phyloP scores from a whole-genome alignment of 805 yeast genomes.

The Cyberlindnera petersonii region DNA sequence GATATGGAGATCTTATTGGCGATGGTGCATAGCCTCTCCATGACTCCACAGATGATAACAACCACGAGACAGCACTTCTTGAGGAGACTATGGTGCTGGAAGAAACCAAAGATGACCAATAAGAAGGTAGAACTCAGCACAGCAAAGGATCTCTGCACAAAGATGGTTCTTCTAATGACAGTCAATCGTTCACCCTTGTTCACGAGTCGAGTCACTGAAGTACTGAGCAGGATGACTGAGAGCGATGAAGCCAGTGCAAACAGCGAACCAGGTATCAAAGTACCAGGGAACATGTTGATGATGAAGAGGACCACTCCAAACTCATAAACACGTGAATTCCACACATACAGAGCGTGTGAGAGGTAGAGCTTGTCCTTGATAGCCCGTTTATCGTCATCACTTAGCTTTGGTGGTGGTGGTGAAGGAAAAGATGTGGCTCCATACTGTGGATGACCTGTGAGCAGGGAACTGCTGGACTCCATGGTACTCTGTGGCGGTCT shows the following conservation, averaged over 20 bases:
- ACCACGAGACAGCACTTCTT: slow-evolving; percentile 17
- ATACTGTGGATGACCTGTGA: background rate
- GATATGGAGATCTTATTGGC: slow-evolving; percentile 37
- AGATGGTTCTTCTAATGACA: slow-evolving; percentile 33
- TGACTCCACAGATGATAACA: slow-evolving; percentile 30
- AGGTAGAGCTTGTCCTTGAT: slow-evolving; percentile 19
- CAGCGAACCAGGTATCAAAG: slow-evolving; percentile 33
- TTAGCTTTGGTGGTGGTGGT: background rate
- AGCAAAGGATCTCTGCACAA: slow-evolving; percentile 23
- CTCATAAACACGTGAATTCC: slow-evolving; percentile 39
- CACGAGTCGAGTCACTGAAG: slow-evolving; percentile 28
- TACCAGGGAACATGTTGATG: slow-evolving; percentile 32
- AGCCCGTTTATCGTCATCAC: background rate
- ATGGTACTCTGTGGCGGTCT: too few relatives aligned
- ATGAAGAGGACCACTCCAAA: slow-evolving; percentile 35
- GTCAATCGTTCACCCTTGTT: slow-evolving; percentile 29
- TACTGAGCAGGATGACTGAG: slow-evolving; percentile 29
- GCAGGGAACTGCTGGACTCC: background rate
- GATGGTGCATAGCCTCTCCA: slow-evolving; percentile 32
- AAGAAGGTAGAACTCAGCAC: slow-evolving; percentile 12
- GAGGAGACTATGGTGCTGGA: slow-evolving; percentile 5
- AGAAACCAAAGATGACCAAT: slow-evolving; percentile 14
- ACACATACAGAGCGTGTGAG: slow-evolving; percentile 35
- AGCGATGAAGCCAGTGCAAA: slow-evolving; percentile 32
- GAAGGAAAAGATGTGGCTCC: too few relatives aligned